Percentiles rank a stretch among this genome's conserved stretches.
phyloP scores from a whole-genome alignment of 176 grass and related monocot genomes.

The Aegilops sharonensis region DNA sequence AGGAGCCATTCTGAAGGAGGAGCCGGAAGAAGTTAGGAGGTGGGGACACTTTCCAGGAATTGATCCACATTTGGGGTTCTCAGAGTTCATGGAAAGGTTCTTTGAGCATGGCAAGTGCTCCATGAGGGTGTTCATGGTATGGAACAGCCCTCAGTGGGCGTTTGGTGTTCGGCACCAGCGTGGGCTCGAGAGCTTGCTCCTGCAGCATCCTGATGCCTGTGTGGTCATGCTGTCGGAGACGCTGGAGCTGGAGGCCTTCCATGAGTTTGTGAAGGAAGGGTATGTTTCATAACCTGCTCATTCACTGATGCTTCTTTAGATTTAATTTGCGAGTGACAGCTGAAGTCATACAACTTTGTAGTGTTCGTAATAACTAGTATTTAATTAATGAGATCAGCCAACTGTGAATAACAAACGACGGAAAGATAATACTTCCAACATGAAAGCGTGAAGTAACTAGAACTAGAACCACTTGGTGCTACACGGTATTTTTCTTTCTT shows the following conservation, averaged over 20 bases:
- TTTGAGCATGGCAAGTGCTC: conserved; percentile 50
- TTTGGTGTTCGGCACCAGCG: conserved; percentile 73
- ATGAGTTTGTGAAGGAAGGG: conserved; percentile 75
- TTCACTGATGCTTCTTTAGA: background rate
- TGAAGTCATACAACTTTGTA: background rate
- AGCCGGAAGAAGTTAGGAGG: conserved; percentile 35
- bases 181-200: conserved; percentile 83
- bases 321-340: background rate
- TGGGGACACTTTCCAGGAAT: conserved; percentile 88
- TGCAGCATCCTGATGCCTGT: conserved; percentile 70
- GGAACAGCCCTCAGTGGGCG: conserved; percentile 87
- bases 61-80: conserved; percentile 65
- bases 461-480: background rate
- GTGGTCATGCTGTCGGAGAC: conserved; percentile 76
- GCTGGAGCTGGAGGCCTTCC: conserved; percentile 79
- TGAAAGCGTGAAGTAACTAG: conserved; percentile 11
- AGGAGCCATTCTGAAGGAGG: conserved; percentile 3
- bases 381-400: background rate
- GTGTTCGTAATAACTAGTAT: background rate
- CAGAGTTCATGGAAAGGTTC: conserved; percentile 74
- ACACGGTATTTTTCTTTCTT: background rate
- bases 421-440: background rate
- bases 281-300: conserved; percentile 35
- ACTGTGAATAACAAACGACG: background rate
- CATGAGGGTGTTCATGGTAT: conserved; percentile 88